A percentile compares a stretch with the other conserved stretches of the same genome.
Evolutionary conservation across 805 yeast genomes (phyloP).

Genomic region (Teunomyces aglyptinius): DNA sequence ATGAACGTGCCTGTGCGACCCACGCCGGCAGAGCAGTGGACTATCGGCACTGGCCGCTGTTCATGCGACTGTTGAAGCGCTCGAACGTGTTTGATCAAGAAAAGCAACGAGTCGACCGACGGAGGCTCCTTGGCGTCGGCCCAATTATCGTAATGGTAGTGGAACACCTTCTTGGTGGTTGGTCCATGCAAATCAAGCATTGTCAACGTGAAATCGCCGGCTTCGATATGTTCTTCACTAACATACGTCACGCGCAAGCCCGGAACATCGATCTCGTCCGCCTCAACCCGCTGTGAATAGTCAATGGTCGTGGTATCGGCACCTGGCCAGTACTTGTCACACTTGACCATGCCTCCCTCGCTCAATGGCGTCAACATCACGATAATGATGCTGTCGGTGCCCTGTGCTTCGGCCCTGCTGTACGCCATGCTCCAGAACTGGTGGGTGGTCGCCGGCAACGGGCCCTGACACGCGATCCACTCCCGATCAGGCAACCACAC

Average conservation of each 20-base stretch:
- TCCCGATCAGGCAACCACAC: slow-evolving; percentile 12
- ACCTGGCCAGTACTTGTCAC: slow-evolving; percentile 41
- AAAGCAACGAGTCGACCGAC: slow-evolving; percentile 27
- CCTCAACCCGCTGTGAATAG: slow-evolving; percentile 10
- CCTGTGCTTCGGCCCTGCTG: slow-evolving; percentile 27
- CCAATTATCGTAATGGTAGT: slow-evolving; percentile 45
- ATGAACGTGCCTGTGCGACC: slow-evolving; percentile 69
- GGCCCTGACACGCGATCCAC: slow-evolving; percentile 75
- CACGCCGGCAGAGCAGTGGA: slow-evolving; percentile 95
- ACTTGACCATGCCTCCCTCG: slow-evolving; percentile 41
- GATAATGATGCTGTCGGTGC: slow-evolving; percentile 25
- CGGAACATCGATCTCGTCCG: slow-evolving; percentile 23
- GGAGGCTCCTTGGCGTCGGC: slow-evolving; percentile 43
- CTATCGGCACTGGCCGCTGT: slow-evolving; percentile 19
- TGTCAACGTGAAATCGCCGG: slow-evolving; percentile 26
- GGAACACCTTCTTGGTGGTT: slow-evolving; percentile 29
- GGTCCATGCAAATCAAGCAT: slow-evolving; percentile 21
- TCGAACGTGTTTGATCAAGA: slow-evolving; percentile 18
- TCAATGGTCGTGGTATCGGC: slow-evolving; percentile 16
- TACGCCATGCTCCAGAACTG: slow-evolving; percentile 54
- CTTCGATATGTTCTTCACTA: slow-evolving; percentile 13
- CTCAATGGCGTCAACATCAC: slow-evolving; percentile 54
- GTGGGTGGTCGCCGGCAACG: slow-evolving; percentile 36
- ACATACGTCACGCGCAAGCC: slow-evolving; percentile 16
- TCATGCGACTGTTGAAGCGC: slow-evolving; percentile 7